A percentile compares a stretch with the other conserved stretches of the same genome.
Conservation (phyloP, 108 stramenopile genomes). For the Cylindrotheca closterium region DNA sequence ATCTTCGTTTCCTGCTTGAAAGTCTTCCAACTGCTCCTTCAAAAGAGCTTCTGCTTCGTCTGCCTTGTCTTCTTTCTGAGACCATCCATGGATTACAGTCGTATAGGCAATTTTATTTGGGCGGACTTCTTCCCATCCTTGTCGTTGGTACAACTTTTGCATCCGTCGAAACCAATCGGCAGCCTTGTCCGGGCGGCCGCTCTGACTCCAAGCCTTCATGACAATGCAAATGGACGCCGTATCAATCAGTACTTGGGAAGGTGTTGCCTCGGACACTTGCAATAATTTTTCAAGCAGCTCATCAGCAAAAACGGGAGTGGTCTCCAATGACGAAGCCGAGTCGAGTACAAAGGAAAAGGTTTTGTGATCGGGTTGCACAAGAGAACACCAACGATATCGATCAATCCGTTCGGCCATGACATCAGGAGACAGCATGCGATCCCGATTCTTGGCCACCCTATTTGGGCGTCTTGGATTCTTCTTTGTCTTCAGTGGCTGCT, state of each 20-base stretch:
- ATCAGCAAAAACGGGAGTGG: slow-evolving; percentile 17
- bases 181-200: slow-evolving; percentile 15
- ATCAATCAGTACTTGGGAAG: slow-evolving; percentile 14
- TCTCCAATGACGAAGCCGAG: neutral
- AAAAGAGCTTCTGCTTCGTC: slow-evolving; percentile 3
- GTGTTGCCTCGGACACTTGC: slow-evolving; percentile 12
- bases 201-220: slow-evolving; percentile 27
- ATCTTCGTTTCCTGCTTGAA: slow-evolving; percentile 6
- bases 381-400: slow-evolving; percentile 22
- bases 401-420: slow-evolving; percentile 23
- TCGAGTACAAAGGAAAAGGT: slow-evolving; percentile 20
- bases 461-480: neutral
- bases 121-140: neutral
- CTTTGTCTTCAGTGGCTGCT: neutral
- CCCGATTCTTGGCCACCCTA: no score
- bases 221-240: slow-evolving; percentile 18
- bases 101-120: slow-evolving; percentile 16
- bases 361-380: slow-evolving; percentile 27
- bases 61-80: slow-evolving; percentile 2
- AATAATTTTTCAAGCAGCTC: slow-evolving; percentile 13
- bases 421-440: slow-evolving; percentile 1
- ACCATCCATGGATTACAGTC: slow-evolving; percentile 7
- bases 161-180: slow-evolving; percentile 22
- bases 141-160: neutral
- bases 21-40: slow-evolving; percentile 6